A percentile compares a stretch with the other conserved stretches of the same genome.
These are phyloP conservation scores for Nakaseomyces bracarensis DNA, from an alignment of 1,139 yeast genomes.

Conservation along the genomic window DNA sequence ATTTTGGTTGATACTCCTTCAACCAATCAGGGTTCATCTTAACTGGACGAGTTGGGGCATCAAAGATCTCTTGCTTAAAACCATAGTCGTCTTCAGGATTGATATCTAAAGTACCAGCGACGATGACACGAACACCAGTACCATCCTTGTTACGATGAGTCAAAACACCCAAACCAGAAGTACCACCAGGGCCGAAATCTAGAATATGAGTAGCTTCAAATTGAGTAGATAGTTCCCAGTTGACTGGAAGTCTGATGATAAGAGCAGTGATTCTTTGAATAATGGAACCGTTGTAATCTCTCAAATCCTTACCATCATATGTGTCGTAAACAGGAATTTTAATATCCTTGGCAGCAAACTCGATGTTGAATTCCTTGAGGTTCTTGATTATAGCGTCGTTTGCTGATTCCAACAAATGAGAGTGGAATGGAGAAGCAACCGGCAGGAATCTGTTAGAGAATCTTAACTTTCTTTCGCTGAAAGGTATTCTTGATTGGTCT, in stretches of 20 bases:
- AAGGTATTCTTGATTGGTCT: slow-evolving; percentile 91
- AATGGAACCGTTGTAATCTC: slow-evolving; percentile 44
- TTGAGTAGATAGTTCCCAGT: slow-evolving; percentile 87
- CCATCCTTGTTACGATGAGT: slow-evolving; percentile 98
- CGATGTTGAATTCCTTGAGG: slow-evolving; percentile 48
- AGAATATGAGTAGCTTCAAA: slow-evolving; percentile 78
- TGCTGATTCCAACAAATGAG: slow-evolving; percentile 71
- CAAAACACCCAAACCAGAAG: slow-evolving; percentile 89
- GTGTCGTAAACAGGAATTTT: slow-evolving; percentile 90
- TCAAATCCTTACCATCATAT: slow-evolving; percentile 72
- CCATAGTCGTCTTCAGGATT: slow-evolving; percentile 71
- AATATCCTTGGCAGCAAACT: slow-evolving; percentile 48
- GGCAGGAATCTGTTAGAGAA: slow-evolving; percentile 92
- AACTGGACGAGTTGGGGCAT: slow-evolving; percentile 52
- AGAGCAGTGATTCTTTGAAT: slow-evolving; percentile 65
- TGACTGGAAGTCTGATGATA: slow-evolving; percentile 81
- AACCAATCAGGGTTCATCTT: slow-evolving; percentile 90
- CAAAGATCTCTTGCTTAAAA: slow-evolving; percentile 90
- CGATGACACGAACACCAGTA: slow-evolving; percentile 88
- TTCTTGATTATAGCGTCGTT: slow-evolving; percentile 60
- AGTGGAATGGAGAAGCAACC: slow-evolving; percentile 94
- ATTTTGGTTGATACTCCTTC: slow-evolving; percentile 75
- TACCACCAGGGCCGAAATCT: slow-evolving; percentile 99
- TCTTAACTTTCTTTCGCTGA: slow-evolving; percentile 84
- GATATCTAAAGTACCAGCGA: slow-evolving; percentile 84